Evolutionary conservation across 2,329 filamentous ascomycete genomes (phyloP).

Genomic region (Phaeosphaeriaceae sp.): DNA sequence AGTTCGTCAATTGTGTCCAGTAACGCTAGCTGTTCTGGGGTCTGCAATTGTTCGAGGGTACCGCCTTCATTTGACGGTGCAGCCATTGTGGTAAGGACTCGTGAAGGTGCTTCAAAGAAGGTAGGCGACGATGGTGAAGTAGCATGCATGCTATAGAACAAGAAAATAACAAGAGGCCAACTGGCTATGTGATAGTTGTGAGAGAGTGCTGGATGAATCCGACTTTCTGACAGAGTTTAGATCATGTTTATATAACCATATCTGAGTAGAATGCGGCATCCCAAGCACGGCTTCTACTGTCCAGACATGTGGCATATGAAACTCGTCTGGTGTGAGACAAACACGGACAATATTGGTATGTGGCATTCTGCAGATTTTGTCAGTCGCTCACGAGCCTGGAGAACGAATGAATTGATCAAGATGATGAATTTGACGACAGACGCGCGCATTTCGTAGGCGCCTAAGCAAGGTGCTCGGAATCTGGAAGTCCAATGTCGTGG

Average conservation of each 20-base stretch:
- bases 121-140: neutral
- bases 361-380: neutral
- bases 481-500: neutral
- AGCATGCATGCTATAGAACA: neutral
- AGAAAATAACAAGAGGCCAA: neutral
- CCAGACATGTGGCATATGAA: neutral
- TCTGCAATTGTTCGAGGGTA: conserved; percentile 35
- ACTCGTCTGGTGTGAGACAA: neutral
- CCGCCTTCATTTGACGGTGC: conserved; percentile 11
- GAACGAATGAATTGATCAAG: neutral
- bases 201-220: neutral
- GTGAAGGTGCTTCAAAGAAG: neutral
- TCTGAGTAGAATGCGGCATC: neutral
- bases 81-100: conserved; percentile 13
- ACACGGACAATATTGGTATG: neutral
- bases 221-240: neutral
- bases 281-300: neutral
- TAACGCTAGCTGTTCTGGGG: conserved; percentile 48
- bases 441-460: neutral
- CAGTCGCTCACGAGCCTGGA: neutral
- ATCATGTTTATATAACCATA: neutral
- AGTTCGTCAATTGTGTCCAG: conserved; percentile 64
- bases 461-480: neutral
- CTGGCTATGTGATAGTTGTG: neutral
- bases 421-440: neutral